These are phyloP conservation scores for Oxytropis ochrocephala DNA, from an alignment of 306 rosid genomes.

Conservation along the genomic window DNA sequence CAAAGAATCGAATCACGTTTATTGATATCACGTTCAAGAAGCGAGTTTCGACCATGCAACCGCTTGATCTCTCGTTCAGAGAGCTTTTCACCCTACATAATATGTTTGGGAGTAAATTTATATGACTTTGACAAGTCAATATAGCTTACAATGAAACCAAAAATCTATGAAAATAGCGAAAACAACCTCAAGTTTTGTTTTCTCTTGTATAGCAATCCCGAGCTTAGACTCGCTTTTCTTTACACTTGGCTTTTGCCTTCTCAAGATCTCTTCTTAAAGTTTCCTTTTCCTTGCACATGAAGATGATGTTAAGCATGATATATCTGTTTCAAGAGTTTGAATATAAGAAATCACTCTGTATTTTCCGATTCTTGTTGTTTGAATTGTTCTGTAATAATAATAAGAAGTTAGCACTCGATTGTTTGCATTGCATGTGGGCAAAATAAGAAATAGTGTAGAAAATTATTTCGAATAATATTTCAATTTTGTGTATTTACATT, in stretches of 20 bases:
- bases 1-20: constrained; percentile 69
- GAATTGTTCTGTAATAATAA: constrained; percentile 42
- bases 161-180: constrained; percentile 5
- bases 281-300: constrained; percentile 71
- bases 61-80: constrained; percentile 73
- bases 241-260: constrained; percentile 60
- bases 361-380: constrained; percentile 53
- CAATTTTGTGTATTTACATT: too few species aligned
- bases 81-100: constrained; percentile 71
- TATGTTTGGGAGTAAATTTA: constrained; percentile 13
- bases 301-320: constrained; percentile 53
- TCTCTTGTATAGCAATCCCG: constrained; percentile 74
- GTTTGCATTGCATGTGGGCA: background rate
- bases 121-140: constrained; percentile 6
- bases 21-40: constrained; percentile 75
- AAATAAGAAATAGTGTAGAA: background rate
- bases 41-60: constrained; percentile 68
- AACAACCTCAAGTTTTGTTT: constrained; percentile 83
- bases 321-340: constrained; percentile 61
- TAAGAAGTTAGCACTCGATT: background rate
- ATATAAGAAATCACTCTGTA: constrained; percentile 52
- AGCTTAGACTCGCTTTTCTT: constrained; percentile 81
- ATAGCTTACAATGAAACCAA: constrained; percentile 17
- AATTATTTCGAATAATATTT: too few species aligned
- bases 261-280: constrained; percentile 71